A percentile compares a stretch with the other conserved stretches of the same genome.
phyloP scores from a whole-genome alignment of 2,329 filamentous ascomycete genomes.

The Diaporthe longicolla region DNA sequence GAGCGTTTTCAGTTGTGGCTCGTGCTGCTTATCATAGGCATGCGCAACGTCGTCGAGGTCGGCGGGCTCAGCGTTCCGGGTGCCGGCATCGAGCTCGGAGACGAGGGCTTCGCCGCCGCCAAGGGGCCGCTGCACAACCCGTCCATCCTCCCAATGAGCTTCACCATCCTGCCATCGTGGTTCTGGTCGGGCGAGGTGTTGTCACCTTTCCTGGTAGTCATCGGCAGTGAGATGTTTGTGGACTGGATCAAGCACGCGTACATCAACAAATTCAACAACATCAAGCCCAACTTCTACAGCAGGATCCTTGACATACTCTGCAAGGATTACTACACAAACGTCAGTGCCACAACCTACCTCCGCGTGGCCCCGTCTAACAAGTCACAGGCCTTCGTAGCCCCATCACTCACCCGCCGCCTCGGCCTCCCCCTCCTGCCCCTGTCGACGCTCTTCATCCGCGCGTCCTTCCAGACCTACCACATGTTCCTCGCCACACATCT shows the following conservation, averaged over 20 bases:
- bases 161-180: constrained; percentile 89
- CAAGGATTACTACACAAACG: constrained; percentile 98
- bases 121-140: constrained; percentile 75
- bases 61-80: constrained; percentile 81
- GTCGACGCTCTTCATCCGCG: constrained; percentile 94
- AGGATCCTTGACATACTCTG: constrained; percentile 93
- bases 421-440: constrained; percentile 93
- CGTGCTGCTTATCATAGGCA: constrained; percentile 95
- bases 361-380: constrained; percentile 36
- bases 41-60: constrained; percentile 96
- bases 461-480: constrained; percentile 95
- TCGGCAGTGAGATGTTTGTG: constrained; percentile 96
- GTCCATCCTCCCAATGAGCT: constrained; percentile 89
- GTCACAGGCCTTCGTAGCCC: constrained; percentile 84
- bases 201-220: constrained; percentile 91
- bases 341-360: constrained; percentile 56
- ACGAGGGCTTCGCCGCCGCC: constrained; percentile 63
- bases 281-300: constrained; percentile 89
- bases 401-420: constrained; percentile 89
- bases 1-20: constrained; percentile 98
- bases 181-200: constrained; percentile 84
- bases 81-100: constrained; percentile 63
- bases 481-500: constrained; percentile 96
- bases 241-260: constrained; percentile 98
- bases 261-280: constrained; percentile 98